These are phyloP conservation scores for Phytopythium helicoides DNA, from an alignment of 352 stramenopile genomes.

Conservation along the genomic window DNA sequence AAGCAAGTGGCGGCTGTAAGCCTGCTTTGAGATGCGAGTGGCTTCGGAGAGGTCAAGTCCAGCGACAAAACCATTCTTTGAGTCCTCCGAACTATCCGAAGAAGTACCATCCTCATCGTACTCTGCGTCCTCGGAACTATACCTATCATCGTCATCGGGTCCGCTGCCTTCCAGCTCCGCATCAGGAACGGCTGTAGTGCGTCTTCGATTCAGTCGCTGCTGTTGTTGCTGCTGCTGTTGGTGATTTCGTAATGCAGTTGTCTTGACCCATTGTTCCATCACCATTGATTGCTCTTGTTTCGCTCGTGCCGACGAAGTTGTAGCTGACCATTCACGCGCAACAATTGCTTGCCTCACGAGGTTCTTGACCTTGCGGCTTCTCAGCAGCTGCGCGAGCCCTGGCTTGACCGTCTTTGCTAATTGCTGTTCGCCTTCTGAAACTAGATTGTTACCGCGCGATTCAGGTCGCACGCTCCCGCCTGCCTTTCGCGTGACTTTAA, in stretches of 20 bases:
- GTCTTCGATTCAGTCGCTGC: slow-evolving; percentile 6
- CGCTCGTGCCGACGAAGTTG: background rate
- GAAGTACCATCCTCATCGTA: slow-evolving; percentile 21
- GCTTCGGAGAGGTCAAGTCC: background rate
- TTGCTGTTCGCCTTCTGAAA: background rate
- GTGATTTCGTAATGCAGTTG: slow-evolving; percentile 32
- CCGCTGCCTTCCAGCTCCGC: slow-evolving; percentile 2
- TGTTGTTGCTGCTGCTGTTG: slow-evolving; percentile 7
- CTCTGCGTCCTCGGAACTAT: slow-evolving; percentile 7
- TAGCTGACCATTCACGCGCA: slow-evolving; percentile 11
- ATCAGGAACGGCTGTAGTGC: background rate
- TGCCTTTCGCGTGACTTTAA: slow-evolving; percentile 17
- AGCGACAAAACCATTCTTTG: background rate
- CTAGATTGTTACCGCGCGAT: background rate
- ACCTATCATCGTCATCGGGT: slow-evolving; percentile 9
- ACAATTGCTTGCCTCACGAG: slow-evolving; percentile 53
- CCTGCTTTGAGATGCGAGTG: slow-evolving; percentile 14
- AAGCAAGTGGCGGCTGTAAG: slow-evolving; percentile 62
- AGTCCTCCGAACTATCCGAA: background rate
- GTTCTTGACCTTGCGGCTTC: slow-evolving; percentile 56
- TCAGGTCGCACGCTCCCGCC: background rate
- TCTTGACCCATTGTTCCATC: slow-evolving; percentile 64
- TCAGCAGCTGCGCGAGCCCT: slow-evolving; percentile 48
- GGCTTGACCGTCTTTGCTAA: slow-evolving; percentile 15
- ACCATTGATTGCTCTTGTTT: slow-evolving; percentile 39